Base-by-base conservation (phyloP, 1,284 basidiomycete genomes). In the Trichosporon asahii region DNA sequence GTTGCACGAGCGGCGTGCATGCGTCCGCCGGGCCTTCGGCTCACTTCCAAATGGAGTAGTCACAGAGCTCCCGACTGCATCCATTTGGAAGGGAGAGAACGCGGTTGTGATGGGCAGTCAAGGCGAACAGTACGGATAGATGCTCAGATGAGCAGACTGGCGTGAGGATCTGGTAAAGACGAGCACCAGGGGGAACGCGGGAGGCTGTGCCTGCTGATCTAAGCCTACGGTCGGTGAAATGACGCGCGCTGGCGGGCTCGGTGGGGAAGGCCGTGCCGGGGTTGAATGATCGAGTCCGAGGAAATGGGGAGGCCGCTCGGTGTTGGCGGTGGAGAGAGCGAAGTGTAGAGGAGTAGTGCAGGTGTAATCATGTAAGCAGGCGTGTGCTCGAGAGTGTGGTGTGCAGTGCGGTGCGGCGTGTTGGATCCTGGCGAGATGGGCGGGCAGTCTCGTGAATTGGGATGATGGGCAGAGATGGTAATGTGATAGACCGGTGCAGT, bases 1-100 rank as follows among this genome's bases (percentile, higher is more conserved):
- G 57, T 79, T 78, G 72, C 81, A 82, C 8, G 79, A 80, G 5
- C 81, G 76, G 33, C 80, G 69, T 12, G 81, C 81, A 66, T 82
- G 81, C 7, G 81, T 82, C 29, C 81, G 73, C 55, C 79, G 78
- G 1, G 80, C 79, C 44, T 77, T 68, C 12, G 75, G 70, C 65
- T 73, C 72, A 8, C 64, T 37, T 31, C 57, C 57, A 23, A 23
- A 53, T 25, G 57, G 57, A 31, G 29, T 29, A 6, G 53, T 18
- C 14, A 33, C 18, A 18, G 69, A 31, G 25, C 55, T 18, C 21
- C 29, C 57, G 27, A 33, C 57, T n/a, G 57, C 37, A 8, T 69
- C 63, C 67, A 68, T 71, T 23, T 25, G 33, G 63, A 37, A n/a
- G 57, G 23, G 27, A 53, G 57, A 7, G 27, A 11, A 6, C 5